Conservation (phyloP, 1,284 basidiomycete species). For the Malassezia globosa region DNA sequence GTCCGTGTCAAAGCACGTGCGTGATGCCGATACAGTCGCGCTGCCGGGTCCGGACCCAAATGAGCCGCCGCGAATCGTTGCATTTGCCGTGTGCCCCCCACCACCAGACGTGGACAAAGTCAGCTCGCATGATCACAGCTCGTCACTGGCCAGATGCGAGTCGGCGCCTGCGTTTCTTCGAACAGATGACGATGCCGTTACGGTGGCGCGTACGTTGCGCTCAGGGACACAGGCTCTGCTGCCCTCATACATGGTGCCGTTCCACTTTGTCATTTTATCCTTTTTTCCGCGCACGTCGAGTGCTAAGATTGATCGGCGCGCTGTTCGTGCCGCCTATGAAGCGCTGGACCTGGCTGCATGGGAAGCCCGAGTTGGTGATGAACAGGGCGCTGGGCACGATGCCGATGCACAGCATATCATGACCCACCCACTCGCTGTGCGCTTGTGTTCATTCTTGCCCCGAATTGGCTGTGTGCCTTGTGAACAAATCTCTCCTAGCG, state of each 20-base stretch:
- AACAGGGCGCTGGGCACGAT: constrained; percentile 15
- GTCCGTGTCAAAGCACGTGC: constrained; percentile 28
- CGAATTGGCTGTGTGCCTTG: neutral
- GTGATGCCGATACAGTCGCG: constrained; percentile 42
- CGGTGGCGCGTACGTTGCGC: constrained; percentile 28
- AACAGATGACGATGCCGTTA: constrained; percentile 25
- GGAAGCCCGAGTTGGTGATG: constrained; percentile 30
- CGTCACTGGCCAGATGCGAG: too few species aligned
- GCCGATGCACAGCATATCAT: constrained; percentile 11
- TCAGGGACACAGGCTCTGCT: constrained; percentile 23
- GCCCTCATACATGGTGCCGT: constrained; percentile 45
- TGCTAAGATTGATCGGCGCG: constrained; percentile 48
- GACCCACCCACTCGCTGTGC: constrained; percentile 18
- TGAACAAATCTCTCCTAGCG: constrained; percentile 28
- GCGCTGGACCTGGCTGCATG: constrained; percentile 36
- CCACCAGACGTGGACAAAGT: constrained; percentile 8
- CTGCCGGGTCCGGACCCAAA: constrained; percentile 25
- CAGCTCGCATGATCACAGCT: too few species aligned
- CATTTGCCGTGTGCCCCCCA: constrained; percentile 42
- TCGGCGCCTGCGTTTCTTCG: constrained; percentile 16
- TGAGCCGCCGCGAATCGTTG: constrained; percentile 40
- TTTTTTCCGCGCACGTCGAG: constrained; percentile 47
- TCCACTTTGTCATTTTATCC: constrained; percentile 44
- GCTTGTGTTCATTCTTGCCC: constrained; percentile 27
- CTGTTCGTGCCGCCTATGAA: constrained; percentile 35